Evolutionary conservation across 805 yeast species (phyloP).

Genomic region (Teunomyces tritomae): DNA sequence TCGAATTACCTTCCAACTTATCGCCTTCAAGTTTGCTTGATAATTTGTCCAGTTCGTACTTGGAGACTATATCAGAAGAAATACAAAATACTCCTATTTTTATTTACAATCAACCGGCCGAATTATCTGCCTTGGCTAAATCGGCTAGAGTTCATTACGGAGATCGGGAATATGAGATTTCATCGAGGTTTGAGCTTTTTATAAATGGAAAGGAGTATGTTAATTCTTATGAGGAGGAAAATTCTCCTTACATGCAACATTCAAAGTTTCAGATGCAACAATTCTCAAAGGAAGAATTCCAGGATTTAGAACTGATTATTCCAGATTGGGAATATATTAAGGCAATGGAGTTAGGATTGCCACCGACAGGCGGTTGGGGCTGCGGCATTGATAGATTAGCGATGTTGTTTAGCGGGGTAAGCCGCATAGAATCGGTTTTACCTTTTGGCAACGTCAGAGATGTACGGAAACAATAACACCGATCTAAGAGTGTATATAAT

Average conservation of each 20-base stretch:
- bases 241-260: constrained; percentile 72
- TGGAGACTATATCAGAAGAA: constrained; percentile 60
- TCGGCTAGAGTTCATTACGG: constrained; percentile 38
- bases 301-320: constrained; percentile 60
- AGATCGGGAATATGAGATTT: constrained; percentile 35
- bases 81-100: constrained; percentile 55
- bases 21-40: constrained; percentile 66
- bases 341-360: constrained; percentile 88
- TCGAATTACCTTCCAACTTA: constrained; percentile 18
- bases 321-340: constrained; percentile 73
- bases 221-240: constrained; percentile 96
- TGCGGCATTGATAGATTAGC: constrained; percentile 86
- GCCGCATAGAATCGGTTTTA: constrained; percentile 71
- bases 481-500: not conserved
- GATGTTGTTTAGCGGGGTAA: constrained; percentile 67
- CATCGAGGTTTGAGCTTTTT: constrained; percentile 82
- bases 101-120: constrained; percentile 78
- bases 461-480: constrained; percentile 55
- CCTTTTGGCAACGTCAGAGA: constrained; percentile 73
- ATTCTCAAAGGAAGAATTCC: constrained; percentile 39
- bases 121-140: constrained; percentile 86
- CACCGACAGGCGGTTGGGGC: constrained; percentile 99
- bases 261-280: constrained; percentile 63
- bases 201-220: constrained; percentile 77
- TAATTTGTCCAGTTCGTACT: constrained; percentile 52